These are phyloP conservation scores for Gossypium aridum DNA, from an alignment of 441 rosid species.

Conservation along the genomic window DNA sequence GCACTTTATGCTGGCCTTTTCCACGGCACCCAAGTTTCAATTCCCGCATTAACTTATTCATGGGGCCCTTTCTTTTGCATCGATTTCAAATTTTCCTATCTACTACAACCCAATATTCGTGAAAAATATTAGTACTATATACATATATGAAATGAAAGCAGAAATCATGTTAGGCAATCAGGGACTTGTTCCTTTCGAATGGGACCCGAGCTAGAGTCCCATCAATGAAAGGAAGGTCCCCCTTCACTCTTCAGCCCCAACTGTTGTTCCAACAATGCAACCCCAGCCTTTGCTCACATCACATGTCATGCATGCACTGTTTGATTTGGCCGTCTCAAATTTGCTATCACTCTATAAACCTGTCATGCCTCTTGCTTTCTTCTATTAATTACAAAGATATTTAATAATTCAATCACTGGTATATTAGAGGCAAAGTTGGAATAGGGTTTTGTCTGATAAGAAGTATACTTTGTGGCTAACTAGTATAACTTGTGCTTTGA, in stretches of 20 bases:
- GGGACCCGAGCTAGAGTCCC: conserved; percentile 2
- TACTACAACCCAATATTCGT: neutral
- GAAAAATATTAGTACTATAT: neutral
- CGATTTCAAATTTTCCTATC: neutral
- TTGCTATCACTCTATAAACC: neutral
- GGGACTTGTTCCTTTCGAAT: conserved; percentile 14
- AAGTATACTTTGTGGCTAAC: neutral
- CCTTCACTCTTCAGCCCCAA: neutral
- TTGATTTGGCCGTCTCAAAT: neutral
- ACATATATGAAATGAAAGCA: neutral
- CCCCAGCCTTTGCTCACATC: conserved; percentile 5
- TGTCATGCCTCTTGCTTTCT: conserved; percentile 17
- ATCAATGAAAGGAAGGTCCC: conserved; percentile 3
- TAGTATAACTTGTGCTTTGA: neutral
- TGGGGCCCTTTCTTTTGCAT: conserved; percentile 19
- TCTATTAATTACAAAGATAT: conserved; percentile 4
- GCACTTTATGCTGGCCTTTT: conserved; percentile 31
- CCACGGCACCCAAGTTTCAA: conserved; percentile 13
- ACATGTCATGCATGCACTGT: conserved; percentile 3
- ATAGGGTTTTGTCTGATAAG: too few relatives aligned
- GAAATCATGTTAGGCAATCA: conserved; percentile 7
- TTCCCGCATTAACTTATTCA: conserved; percentile 5
- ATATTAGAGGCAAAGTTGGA: too few relatives aligned
- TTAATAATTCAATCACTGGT: neutral
- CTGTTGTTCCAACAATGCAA: neutral